These are phyloP conservation scores for Zygoascus bituminiphila DNA, from an alignment of 805 yeast species.

Conservation along the genomic window DNA sequence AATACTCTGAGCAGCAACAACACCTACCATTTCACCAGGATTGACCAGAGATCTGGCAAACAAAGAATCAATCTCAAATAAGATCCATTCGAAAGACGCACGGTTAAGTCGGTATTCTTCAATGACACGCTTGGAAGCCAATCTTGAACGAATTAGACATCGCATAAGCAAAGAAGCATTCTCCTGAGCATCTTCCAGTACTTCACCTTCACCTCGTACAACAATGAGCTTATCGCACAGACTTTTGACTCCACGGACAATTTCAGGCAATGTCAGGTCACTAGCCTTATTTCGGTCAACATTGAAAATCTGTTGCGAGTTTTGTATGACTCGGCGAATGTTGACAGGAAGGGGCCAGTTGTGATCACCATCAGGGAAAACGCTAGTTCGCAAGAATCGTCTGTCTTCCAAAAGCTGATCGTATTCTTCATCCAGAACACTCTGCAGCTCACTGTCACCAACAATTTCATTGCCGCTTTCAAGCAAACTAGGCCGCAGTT, in stretches of 20 bases:
- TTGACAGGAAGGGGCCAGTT: slow-evolving; percentile 98
- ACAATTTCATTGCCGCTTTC: slow-evolving; percentile 87
- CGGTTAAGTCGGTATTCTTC: slow-evolving; percentile 82
- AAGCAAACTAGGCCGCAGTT: slow-evolving; percentile 62
- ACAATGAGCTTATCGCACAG: slow-evolving; percentile 63
- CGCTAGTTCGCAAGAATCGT: slow-evolving; percentile 61
- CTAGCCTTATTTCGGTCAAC: slow-evolving; percentile 85
- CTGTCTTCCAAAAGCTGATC: slow-evolving; percentile 73
- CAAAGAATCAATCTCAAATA: slow-evolving; percentile 90
- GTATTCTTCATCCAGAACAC: slow-evolving; percentile 74
- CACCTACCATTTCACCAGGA: slow-evolving; percentile 98
- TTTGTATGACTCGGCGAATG: slow-evolving; percentile 90
- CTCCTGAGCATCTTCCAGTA: slow-evolving; percentile 77
- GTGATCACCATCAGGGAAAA: slow-evolving; percentile 88
- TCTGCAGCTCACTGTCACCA: slow-evolving; percentile 82
- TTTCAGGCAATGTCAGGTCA: slow-evolving; percentile 77
- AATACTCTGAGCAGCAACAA: slow-evolving; percentile 93
- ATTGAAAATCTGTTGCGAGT: slow-evolving; percentile 95
- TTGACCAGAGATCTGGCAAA: slow-evolving; percentile 85
- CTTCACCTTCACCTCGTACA: slow-evolving; percentile 69
- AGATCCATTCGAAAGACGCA: slow-evolving; percentile 89
- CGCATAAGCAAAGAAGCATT: slow-evolving; percentile 88
- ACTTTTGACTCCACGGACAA: slow-evolving; percentile 61
- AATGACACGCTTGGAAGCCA: slow-evolving; percentile 82
- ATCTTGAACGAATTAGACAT: slow-evolving; percentile 84